Evolutionary conservation across 1,139 yeast genomes (phyloP), one percentile per base, ranked within the genome.

Genomic region (Pichia sp.): DNA sequence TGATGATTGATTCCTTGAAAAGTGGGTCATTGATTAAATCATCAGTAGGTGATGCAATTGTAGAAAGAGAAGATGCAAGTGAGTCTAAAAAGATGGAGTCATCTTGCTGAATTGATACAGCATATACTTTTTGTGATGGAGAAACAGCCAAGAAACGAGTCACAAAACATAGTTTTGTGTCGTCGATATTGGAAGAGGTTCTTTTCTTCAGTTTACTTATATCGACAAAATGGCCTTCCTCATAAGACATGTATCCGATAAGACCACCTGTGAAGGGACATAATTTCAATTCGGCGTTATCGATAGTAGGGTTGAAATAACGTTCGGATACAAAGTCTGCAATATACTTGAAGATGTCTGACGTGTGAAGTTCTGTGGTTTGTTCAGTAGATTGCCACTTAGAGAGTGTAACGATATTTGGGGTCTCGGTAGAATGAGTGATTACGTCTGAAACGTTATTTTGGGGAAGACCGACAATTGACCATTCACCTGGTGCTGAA

Each of bases 231-330:
- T 69, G 70, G 1, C 91, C 88, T 59, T 82, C 87, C 55, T 91
- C 99, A 54, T 91, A 91, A 0, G 94, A 81, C 11, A 91, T 58
- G 31, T 83, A 65, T 1, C 99, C 99, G 43, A 87, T 63, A 24
- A 82, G 67, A 0, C 99, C 99, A 17, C 98, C 98, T 41, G 77
- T 64, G 53, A 93, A 93, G 1, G 95, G 94, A 29, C 82, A 61
- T 1, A 58, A 18, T 20, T 25, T 20, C 14, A 55, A 30, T 10
- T 37, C 45, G 2, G 39, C 34, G 37, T 48, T 44, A 2, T 50
- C 51, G 2, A 58, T 44, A 12, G 38, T 42, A 24, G 55, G 58
- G 5, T 29, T 30, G 19, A 33, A 51, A 10, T 37, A 37, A 22
- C 44, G 45, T 35, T 41, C 24, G 6, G 55, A 50, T 82, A 83